These are phyloP conservation scores for Beauveria caledonica DNA, from an alignment of 2,329 filamentous ascomycete genomes.

Conservation along the genomic window DNA sequence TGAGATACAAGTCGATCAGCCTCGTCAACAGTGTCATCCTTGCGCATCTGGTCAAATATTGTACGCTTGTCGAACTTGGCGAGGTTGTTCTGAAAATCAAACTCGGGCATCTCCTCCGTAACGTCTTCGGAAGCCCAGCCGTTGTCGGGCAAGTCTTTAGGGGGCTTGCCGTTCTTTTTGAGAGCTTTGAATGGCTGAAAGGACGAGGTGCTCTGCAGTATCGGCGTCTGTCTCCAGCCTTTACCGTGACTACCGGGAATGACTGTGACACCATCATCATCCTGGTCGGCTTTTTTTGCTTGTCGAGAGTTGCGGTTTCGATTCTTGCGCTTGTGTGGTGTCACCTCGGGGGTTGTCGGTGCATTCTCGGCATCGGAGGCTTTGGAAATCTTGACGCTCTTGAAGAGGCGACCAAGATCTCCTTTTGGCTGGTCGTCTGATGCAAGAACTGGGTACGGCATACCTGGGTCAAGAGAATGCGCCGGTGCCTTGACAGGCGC, in stretches of 20 bases:
- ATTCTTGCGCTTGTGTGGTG: constrained; percentile 25
- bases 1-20: constrained; percentile 84
- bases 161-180: constrained; percentile 46
- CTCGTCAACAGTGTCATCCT: constrained; percentile 82
- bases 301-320: constrained; percentile 25
- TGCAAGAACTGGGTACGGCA: neutral
- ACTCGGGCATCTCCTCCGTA: constrained; percentile 89
- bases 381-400: constrained; percentile 18
- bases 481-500: constrained; percentile 22
- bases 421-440: neutral
- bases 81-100: constrained; percentile 83
- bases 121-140: constrained; percentile 96
- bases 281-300: constrained; percentile 19
- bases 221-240: constrained; percentile 53
- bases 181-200: constrained; percentile 56
- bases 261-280: constrained; percentile 20
- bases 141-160: constrained; percentile 48
- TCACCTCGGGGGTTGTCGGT: constrained; percentile 16
- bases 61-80: constrained; percentile 92
- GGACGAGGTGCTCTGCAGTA: constrained; percentile 50
- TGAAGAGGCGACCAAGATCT: constrained; percentile 11
- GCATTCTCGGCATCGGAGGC: constrained; percentile 15
- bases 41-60: constrained; percentile 85
- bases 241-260: constrained; percentile 33
- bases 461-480: constrained; percentile 17